Evolutionary conservation across 352 stramenopile genomes (phyloP).

Genomic region (Pythium inflatum): DNA sequence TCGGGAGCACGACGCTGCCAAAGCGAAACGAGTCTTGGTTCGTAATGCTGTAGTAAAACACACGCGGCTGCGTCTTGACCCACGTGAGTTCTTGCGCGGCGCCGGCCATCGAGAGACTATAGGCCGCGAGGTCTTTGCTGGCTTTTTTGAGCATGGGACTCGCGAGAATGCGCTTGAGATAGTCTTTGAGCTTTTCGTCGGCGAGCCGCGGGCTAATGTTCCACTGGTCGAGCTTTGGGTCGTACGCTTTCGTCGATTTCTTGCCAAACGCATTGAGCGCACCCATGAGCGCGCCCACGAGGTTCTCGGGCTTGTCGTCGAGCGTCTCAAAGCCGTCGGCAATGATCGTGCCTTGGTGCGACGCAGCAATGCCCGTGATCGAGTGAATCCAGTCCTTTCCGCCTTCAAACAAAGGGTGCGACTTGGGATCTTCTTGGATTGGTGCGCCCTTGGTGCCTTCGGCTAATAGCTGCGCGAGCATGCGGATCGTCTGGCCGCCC

Average conservation of each 20-base stretch:
- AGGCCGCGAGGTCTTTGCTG: constrained; percentile 35
- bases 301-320: constrained; percentile 26
- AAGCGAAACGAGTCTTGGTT: constrained; percentile 38
- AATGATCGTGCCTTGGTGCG: constrained; percentile 37
- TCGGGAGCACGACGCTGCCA: constrained; percentile 28
- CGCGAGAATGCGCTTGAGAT: constrained; percentile 35
- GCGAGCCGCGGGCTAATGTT: constrained; percentile 13
- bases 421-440: constrained; percentile 28
- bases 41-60: constrained; percentile 46
- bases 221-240: constrained; percentile 45
- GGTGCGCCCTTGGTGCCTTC: constrained; percentile 38
- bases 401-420: constrained; percentile 35
- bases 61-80: constrained; percentile 37
- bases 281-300: constrained; percentile 19
- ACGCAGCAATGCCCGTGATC: constrained; percentile 36
- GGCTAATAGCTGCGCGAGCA: constrained; percentile 45
- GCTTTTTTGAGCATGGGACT: constrained; percentile 28
- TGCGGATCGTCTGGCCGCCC: constrained; percentile 47
- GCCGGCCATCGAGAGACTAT: constrained; percentile 36
- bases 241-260: constrained; percentile 23
- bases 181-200: constrained; percentile 32
- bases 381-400: constrained; percentile 47
- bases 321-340: constrained; percentile 30
- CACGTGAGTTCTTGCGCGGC: constrained; percentile 38
- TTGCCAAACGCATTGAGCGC: constrained; percentile 25